Evolutionary conservation across 202 grass and related monocot genomes (phyloP).

Genomic region (Carex sylvatica): DNA sequence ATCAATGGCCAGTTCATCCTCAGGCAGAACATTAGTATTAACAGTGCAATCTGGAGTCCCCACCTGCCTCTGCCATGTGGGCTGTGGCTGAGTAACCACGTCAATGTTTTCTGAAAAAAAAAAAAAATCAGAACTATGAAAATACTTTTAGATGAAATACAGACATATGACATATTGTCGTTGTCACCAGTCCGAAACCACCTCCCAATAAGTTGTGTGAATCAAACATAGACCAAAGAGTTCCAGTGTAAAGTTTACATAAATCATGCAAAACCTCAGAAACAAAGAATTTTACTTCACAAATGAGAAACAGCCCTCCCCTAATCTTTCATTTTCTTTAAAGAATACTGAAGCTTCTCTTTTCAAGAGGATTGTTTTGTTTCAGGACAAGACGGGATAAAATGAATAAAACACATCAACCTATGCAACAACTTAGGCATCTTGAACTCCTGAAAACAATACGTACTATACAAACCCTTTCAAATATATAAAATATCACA

Average conservation of each 20-base stretch:
- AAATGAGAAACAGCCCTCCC: neutral
- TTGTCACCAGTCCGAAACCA: neutral
- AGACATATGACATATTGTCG: neutral
- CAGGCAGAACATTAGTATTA: constrained; percentile 33
- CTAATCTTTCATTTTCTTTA: constrained; percentile 7
- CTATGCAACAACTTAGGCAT: neutral
- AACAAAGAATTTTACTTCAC: neutral
- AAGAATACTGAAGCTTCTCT: neutral
- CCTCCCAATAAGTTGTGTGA: neutral
- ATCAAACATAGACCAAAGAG: neutral
- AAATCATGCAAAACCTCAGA: neutral
- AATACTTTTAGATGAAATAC: constrained; percentile 12
- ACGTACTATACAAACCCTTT: neutral
- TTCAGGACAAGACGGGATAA: neutral
- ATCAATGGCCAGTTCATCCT: constrained; percentile 60
- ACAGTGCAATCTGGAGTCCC: constrained; percentile 36
- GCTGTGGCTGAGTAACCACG: constrained; percentile 28
- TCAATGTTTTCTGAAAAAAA: constrained; percentile 36
- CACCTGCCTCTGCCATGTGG: constrained; percentile 42
- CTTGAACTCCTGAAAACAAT: neutral
- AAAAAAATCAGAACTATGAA: constrained; percentile 19
- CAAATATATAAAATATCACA: neutral
- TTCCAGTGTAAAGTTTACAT: neutral
- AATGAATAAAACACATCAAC: neutral
- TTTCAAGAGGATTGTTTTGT: neutral